These are phyloP conservation scores for Anthracocystis walkeri DNA, from an alignment of 1,284 basidiomycete genomes.

Conservation along the genomic window DNA sequence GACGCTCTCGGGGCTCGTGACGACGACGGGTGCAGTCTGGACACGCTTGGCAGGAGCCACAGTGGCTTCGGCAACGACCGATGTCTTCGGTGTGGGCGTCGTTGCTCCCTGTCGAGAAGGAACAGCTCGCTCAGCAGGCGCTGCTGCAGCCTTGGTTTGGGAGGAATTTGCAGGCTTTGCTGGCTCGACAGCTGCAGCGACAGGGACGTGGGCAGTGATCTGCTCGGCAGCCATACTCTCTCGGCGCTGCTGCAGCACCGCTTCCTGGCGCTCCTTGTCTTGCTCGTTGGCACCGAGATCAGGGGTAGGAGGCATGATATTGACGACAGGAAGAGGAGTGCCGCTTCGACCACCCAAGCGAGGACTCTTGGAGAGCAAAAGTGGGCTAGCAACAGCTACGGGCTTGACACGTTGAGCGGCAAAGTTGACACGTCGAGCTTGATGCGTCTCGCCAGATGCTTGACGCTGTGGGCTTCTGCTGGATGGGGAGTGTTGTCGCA, in stretches of 20 bases:
- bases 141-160: not conserved
- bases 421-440: constrained; percentile 51
- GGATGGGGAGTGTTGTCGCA: constrained; percentile 11
- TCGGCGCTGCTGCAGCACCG: constrained; percentile 13
- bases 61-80: not conserved
- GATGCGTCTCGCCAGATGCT: constrained; percentile 39
- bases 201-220: not conserved
- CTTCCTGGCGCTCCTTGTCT: constrained; percentile 21
- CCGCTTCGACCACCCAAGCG: constrained; percentile 23
- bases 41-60: constrained; percentile 1
- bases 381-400: constrained; percentile 49
- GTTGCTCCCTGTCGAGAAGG: constrained; percentile 28
- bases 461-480: constrained; percentile 32
- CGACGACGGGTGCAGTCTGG: constrained; percentile 5
- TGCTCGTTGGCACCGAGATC: constrained; percentile 44
- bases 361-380: constrained; percentile 46
- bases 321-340: constrained; percentile 52
- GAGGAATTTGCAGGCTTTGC: constrained; percentile 10
- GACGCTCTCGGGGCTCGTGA: constrained; percentile 46
- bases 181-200: constrained; percentile 5
- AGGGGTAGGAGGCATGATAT: constrained; percentile 64
- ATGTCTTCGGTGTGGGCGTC: constrained; percentile 17
- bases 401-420: constrained; percentile 47
- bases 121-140: not conserved
- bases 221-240: constrained; percentile 16